phyloP scores from a whole-genome alignment of 1,284 basidiomycete species.

The Cryptococcus sp. region DNA sequence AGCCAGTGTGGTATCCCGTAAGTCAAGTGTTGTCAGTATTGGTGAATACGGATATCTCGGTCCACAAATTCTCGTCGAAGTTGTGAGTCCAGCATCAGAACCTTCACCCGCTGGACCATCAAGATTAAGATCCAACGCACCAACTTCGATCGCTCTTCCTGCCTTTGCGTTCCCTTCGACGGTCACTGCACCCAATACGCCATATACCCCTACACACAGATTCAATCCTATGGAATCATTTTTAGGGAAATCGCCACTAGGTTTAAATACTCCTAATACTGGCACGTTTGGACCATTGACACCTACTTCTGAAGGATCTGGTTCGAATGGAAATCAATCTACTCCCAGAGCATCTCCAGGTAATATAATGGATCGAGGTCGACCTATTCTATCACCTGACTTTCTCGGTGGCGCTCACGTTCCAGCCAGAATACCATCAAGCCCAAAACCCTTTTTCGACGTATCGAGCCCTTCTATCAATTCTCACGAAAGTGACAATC shows the following conservation, averaged over 20 bases:
- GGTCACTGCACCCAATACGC: constrained; percentile 4
- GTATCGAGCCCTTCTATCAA: background rate
- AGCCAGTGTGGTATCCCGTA: constrained; percentile 7
- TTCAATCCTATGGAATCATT: constrained; percentile 30
- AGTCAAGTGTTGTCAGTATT: constrained; percentile 26
- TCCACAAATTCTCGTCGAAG: constrained; percentile 28
- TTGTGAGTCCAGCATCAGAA: constrained; percentile 1
- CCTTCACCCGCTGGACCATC: background rate
- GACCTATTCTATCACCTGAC: constrained; percentile 24
- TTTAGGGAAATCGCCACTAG: constrained; percentile 13
- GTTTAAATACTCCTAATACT: constrained; percentile 1
- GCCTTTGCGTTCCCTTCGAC: constrained; percentile 7
- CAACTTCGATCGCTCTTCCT: constrained; percentile 18
- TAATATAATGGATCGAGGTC: constrained; percentile 21
- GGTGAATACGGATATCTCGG: constrained; percentile 33
- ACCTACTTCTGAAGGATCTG: background rate
- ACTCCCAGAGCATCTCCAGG: background rate
- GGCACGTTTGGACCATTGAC: constrained; percentile 1
- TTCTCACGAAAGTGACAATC: background rate
- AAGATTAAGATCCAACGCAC: constrained; percentile 12
- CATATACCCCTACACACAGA: constrained; percentile 10
- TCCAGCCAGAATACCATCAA: background rate
- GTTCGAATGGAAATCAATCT: background rate
- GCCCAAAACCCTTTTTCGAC: background rate
- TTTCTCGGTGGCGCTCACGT: constrained; percentile 12